These are phyloP conservation scores for Acanthochlamys bracteata DNA, from an alignment of 106 monocot genomes.

Conservation along the genomic window DNA sequence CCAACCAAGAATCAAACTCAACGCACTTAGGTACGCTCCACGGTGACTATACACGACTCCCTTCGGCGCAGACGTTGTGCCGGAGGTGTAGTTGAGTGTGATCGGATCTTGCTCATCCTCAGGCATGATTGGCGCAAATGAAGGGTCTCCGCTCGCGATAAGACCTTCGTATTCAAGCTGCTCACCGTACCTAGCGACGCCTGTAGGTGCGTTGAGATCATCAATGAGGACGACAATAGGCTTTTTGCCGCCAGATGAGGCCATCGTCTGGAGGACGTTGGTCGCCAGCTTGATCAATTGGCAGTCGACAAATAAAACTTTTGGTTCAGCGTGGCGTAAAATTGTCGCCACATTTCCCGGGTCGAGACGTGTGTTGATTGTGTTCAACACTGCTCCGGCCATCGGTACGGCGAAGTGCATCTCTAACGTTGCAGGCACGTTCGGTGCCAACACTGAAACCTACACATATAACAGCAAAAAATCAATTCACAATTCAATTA, in stretches of 20 bases:
- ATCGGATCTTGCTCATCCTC: slow-evolving; percentile 74
- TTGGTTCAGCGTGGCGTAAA: slow-evolving; percentile 49
- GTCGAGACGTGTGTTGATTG: slow-evolving; percentile 70
- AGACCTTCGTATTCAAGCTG: slow-evolving; percentile 58
- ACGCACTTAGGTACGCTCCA: slow-evolving; percentile 71
- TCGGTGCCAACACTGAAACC: slow-evolving; percentile 73
- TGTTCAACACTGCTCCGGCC: slow-evolving; percentile 73
- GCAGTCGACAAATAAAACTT: slow-evolving; percentile 64
- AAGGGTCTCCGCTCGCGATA: slow-evolving; percentile 31
- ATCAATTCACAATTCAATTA: background rate
- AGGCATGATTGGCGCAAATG: slow-evolving; percentile 5
- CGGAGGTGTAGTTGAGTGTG: slow-evolving; percentile 84
- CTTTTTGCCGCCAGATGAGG: background rate
- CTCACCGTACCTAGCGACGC: slow-evolving; percentile 5
- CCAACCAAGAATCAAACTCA: slow-evolving; percentile 71
- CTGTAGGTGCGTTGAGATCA: slow-evolving; percentile 24
- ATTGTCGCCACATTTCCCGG: slow-evolving; percentile 36
- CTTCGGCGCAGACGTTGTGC: slow-evolving; percentile 81
- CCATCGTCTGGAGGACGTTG: slow-evolving; percentile 16
- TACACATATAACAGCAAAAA: background rate
- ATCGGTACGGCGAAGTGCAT: slow-evolving; percentile 88
- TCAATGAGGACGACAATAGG: slow-evolving; percentile 43
- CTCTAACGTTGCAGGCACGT: slow-evolving; percentile 62
- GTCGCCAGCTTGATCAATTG: slow-evolving; percentile 27
- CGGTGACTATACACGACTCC: slow-evolving; percentile 92